Base-by-base conservation (phyloP, 805 yeast species). In the Metschnikowia orientalis region DNA sequence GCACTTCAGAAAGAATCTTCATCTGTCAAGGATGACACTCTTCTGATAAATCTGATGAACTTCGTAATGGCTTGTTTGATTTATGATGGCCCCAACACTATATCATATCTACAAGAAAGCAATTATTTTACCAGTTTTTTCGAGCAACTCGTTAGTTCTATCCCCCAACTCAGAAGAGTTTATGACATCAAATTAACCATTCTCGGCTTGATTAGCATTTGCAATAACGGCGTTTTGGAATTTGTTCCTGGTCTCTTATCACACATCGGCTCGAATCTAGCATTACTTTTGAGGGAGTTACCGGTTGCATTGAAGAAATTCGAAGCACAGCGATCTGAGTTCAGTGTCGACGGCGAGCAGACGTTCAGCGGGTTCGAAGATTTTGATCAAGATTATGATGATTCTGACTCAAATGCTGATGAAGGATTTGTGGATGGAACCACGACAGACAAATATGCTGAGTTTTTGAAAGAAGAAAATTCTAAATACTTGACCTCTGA, bases 161-260 rank as follows among this genome's bases (percentile, higher is more conserved):
- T 77, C 23, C 72, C 78, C 4, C 59, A 63, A 17, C 69, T 81
- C 45, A 69, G 70, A 14, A 66, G 95, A 39, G 95, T 86, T 2
- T 84, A 73, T 49, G 97, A 90, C 57, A 67, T 86, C 54, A 89
- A 88, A 57, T 58, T 90, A 26, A 76, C 85, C 1, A 63, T 76
- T 2, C 57, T 90, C 43, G 94, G 92, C 0, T 52, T 82, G 14
- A 26, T 28, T 8, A 26, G 16, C 13, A 29, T 29, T 19, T 29
- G 32, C 16, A 29, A 25, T 9, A 29, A 29, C n/a, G 30, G 28
- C 8, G 18, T 28, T 5, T 34, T 16, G 18, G 35, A 34, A 2
- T 42, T 68, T 11, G 51, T 70, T n/a, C 65, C 75, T 6, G 68
- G 73, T 30, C 23, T 39, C 20, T 25, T 35, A 9, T 13, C 28